These are phyloP conservation scores for Parietichytrium sp. DNA, from an alignment of 108 stramenopile species.

Conservation along the genomic window DNA sequence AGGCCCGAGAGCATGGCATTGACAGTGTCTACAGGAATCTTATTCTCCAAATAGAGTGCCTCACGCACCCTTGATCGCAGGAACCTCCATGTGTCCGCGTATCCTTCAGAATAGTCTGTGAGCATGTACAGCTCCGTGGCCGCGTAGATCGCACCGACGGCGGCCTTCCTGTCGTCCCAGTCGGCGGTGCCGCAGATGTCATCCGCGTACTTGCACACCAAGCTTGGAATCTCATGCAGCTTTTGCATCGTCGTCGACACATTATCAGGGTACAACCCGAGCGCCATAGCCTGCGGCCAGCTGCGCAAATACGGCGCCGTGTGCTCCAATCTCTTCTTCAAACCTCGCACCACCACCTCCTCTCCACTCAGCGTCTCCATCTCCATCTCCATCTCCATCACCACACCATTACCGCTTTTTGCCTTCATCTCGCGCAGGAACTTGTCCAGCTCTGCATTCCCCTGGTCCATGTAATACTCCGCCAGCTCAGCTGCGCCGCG, in stretches of 20 bases:
- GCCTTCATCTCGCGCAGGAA: not conserved
- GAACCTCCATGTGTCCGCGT: conserved; percentile 20
- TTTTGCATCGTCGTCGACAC: conserved; percentile 17
- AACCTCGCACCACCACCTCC: not conserved
- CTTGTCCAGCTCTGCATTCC: not conserved
- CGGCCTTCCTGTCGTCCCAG: not conserved
- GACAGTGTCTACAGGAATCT: not conserved
- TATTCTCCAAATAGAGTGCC: not conserved
- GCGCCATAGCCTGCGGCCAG: conserved; percentile 36
- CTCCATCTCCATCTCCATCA: not conserved
- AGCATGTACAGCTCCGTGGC: conserved; percentile 40
- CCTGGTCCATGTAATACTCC: conserved; percentile 27
- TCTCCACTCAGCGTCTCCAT: not conserved
- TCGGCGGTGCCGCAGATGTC: not conserved
- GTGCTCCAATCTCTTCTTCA: conserved; percentile 8
- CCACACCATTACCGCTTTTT: not conserved
- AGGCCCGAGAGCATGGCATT: not conserved
- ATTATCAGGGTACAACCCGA: conserved; percentile 25
- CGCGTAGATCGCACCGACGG: conserved; percentile 30
- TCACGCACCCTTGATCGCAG: not conserved
- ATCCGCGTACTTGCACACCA: conserved; percentile 15
- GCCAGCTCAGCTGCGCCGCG: conserved; percentile 38
- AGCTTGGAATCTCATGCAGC: not conserved
- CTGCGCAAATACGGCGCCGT: conserved; percentile 27
- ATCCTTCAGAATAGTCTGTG: conserved; percentile 22